Conservation (phyloP, 805 yeast genomes). For the Metschnikowia anglica region DNA sequence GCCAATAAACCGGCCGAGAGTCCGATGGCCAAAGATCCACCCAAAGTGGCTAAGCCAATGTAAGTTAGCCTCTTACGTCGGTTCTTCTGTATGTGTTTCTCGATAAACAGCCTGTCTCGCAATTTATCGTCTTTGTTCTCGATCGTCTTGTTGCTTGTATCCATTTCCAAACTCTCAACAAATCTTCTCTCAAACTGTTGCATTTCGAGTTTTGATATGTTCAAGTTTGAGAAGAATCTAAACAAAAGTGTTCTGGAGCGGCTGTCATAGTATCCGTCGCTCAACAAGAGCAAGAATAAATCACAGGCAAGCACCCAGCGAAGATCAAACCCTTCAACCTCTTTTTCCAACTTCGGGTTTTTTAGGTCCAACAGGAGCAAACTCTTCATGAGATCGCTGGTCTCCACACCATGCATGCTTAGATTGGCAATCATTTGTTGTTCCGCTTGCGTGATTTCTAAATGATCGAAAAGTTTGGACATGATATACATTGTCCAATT, state of each 20-base stretch:
- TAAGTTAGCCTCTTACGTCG: conserved; percentile 71
- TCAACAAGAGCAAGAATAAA: conserved; percentile 71
- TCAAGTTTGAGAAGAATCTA: conserved; percentile 61
- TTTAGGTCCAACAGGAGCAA: conserved; percentile 42
- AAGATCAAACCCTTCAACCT: conserved; percentile 49
- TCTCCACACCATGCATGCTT: conserved; percentile 78
- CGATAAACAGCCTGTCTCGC: conserved; percentile 76
- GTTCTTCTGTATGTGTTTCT: conserved; percentile 65
- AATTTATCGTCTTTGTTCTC: conserved; percentile 71
- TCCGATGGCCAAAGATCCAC: conserved; percentile 93
- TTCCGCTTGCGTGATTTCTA: conserved; percentile 77
- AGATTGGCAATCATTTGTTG: conserved; percentile 82
- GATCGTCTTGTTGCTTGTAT: conserved; percentile 45
- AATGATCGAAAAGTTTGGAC: conserved; percentile 71
- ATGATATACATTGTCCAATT: conserved; percentile 79
- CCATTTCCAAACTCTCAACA: conserved; percentile 86
- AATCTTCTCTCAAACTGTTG: conserved; percentile 87
- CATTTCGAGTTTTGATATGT: conserved; percentile 64
- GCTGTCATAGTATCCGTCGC: conserved; percentile 85
- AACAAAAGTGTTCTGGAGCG: conserved; percentile 81
- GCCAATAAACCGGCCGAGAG: conserved; percentile 93
- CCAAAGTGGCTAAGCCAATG: conserved; percentile 92
- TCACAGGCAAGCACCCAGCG: conserved; percentile 96
- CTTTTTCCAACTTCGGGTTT: conserved; percentile 15
- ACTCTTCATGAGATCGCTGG: conserved; percentile 65